Base-by-base conservation (phyloP, 2,329 filamentous ascomycete genomes). In the Lachnellula cervina region DNA sequence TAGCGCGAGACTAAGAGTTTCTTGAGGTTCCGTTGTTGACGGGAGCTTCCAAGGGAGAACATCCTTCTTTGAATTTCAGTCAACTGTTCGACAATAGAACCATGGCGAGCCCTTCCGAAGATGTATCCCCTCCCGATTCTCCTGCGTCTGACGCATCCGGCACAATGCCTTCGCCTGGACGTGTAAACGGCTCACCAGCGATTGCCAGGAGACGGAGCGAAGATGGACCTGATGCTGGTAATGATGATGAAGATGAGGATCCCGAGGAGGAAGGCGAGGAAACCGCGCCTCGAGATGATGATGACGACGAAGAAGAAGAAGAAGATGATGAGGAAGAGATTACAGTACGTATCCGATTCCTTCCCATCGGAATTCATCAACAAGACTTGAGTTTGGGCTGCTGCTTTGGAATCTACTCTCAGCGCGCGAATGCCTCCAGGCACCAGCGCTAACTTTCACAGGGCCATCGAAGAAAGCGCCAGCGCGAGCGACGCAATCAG, bases 391-490 rank as follows among this genome's bases (percentile, higher is more conserved):
- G 19, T 13, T 25, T 40, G 45, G 19, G 21, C 19, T 9, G 44
- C 13, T 37, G 19, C 35, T 49, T 23, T 34, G 17, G 14, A 6
- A 23, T 32, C 11, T 16, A 5, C 5, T 25, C 14, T 43, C 17
- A 7, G 42, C 13, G 25, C n/a, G 13, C 25, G 52, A 52, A 21
- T 19, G n/a, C 19, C 21, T 40, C n/a, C n/a, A 46, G 11, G 34
- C 28, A 17, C 11, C 23, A 64, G 64, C 13, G 66, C 74, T 56
- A 67, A 72, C 28, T 25, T 25, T 9, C 44, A 32, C 64, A 86
- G 80, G 80, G 79, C 56, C 83, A 90, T 68, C 89, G 89, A 55
- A 83, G 88, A 66, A 97, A 97, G 73, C 88, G 92, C 56, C 75
- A 80, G 68, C 87, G 86, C 71, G 84, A 88, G 62, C 81, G 82